Base-by-base conservation (phyloP, 1,284 basidiomycete genomes). In the Ustilago curta region DNA sequence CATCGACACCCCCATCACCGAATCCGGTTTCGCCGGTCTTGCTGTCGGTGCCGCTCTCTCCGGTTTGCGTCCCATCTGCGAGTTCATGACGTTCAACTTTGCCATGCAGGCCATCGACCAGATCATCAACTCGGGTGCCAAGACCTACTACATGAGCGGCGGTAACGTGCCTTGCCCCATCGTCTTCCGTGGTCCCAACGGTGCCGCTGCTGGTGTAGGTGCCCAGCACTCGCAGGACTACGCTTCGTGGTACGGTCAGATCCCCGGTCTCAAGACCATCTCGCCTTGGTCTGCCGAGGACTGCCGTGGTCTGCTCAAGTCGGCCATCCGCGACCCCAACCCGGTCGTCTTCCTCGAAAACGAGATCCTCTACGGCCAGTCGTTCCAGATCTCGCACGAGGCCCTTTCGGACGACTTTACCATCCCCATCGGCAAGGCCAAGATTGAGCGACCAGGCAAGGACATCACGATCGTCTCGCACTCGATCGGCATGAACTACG, bases 141-240 rank as follows among this genome's bases (percentile, higher is more conserved):
- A 99, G 89, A 99, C 97, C 12, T 95, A 97, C 88, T 99, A 99
- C 90, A 99, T 99, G 97, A 98, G 95, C 48, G 97, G 95, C 72
- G 97, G 97, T 78, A 97, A 95, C 84, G 94, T 97, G 4, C 93
- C 94, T 14, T 98, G 96, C 88, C 95, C 97, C 31, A 92, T 99
- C 77, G 95, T 97, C 64, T 99, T 99, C 92, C 94, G 97, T 88
- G 97, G 97, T 66, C 97, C 97, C 70, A 99, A 99, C 87, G 97
- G 97, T 86, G 97, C 97, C 63, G 97, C 97, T 58, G 88, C 95
- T 64, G 97, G 97, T 89, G 97, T 99, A 60, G 97, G 84, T 54
- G 97, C 97, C 42, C 89, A 89, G 85, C 86, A 87, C 78, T 87
- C 86, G 40, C 86, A 87, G 81, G 86, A 87, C 79, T 87, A 86